These are phyloP conservation scores for Comarum palustre DNA, from an alignment of 306 rosid species.

Conservation along the genomic window DNA sequence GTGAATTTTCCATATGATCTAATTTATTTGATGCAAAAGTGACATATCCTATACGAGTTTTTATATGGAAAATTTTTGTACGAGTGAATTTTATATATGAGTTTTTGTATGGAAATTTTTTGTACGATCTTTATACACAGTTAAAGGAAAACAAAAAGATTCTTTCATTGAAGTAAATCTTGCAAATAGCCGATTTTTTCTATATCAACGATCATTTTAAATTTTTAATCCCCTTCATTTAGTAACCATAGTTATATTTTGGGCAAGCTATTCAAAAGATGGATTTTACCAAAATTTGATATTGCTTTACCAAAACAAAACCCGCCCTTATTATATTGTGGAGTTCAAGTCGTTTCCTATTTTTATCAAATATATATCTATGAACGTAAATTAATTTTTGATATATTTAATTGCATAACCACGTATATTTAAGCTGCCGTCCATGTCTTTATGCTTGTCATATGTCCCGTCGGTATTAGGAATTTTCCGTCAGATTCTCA, in stretches of 20 bases:
- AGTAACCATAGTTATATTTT: not conserved
- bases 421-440: not conserved
- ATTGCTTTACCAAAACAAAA: not conserved
- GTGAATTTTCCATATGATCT: not conserved
- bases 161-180: not conserved
- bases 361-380: not conserved
- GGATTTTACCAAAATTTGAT: not conserved
- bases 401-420: not conserved
- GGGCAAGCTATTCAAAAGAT: not conserved
- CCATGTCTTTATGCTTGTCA: conserved; percentile 7
- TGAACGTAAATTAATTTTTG: too few species aligned
- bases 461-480: not conserved
- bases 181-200: not conserved
- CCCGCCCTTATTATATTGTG: not conserved
- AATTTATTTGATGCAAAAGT: too few species aligned
- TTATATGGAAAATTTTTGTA: too few species aligned
- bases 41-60: too few species aligned
- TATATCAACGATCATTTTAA: not conserved
- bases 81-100: too few species aligned
- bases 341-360: not conserved
- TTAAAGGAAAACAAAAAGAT: too few species aligned
- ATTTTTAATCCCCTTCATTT: not conserved
- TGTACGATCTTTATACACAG: not conserved
- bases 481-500: not conserved
- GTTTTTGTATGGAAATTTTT: not conserved